Percentiles rank a stretch among this genome's conserved stretches.
phyloP scores from a whole-genome alignment of 768 basidiomycete species.

The Galerina marginata region DNA sequence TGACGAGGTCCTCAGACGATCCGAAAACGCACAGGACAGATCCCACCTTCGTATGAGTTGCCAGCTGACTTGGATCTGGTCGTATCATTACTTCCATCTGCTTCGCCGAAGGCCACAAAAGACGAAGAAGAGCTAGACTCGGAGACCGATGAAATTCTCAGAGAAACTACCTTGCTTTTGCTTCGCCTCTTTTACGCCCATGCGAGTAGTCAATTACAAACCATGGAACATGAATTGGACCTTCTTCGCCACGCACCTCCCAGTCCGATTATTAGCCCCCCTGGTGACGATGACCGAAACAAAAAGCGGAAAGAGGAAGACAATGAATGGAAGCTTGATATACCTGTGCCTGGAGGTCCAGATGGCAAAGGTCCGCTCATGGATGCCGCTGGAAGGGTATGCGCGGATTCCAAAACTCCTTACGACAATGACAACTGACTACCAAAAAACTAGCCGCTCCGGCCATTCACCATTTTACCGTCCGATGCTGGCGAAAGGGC shows the following conservation, averaged over 20 bases:
- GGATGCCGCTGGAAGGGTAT: slow-evolving; percentile 78
- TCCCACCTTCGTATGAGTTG: slow-evolving; percentile 32
- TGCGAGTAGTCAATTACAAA: slow-evolving; percentile 69
- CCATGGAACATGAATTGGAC: slow-evolving; percentile 72
- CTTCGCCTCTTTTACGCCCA: slow-evolving; percentile 76
- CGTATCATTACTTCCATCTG: slow-evolving; percentile 58
- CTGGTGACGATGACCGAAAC: slow-evolving; percentile 42
- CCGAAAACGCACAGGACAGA: slow-evolving; percentile 57
- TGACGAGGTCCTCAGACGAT: slow-evolving; percentile 46
- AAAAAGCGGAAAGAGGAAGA: slow-evolving; percentile 49
- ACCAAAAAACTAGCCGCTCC: slow-evolving; percentile 63
- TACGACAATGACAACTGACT: not conserved
- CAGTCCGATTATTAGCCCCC: slow-evolving; percentile 34
- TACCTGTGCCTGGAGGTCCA: slow-evolving; percentile 46
- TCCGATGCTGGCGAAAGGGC: slow-evolving; percentile 70
- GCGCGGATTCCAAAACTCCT: slow-evolving; percentile 5
- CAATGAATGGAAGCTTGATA: slow-evolving; percentile 78
- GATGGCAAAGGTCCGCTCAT: slow-evolving; percentile 68
- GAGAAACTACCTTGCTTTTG: slow-evolving; percentile 72
- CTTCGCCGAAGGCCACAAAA: slow-evolving; percentile 23
- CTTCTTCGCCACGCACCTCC: slow-evolving; percentile 64
- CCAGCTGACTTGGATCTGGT: slow-evolving; percentile 68
- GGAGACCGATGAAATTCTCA: slow-evolving; percentile 67
- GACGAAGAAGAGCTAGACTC: slow-evolving; percentile 56
- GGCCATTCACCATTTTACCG: slow-evolving; percentile 93